Conservation (phyloP, 139 green algal species). For the Coelastrella sp. region DNA sequence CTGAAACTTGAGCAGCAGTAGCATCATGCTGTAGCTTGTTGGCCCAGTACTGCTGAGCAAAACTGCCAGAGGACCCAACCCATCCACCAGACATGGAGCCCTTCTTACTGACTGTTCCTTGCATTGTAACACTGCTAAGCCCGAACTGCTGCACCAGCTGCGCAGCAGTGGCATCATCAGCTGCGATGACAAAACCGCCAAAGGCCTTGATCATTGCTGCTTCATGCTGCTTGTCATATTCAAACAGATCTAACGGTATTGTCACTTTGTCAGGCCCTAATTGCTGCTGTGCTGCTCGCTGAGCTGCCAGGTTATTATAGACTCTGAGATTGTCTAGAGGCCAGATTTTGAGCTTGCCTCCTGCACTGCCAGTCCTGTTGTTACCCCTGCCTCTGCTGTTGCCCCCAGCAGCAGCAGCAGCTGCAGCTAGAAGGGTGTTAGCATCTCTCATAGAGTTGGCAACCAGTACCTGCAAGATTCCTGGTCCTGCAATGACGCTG, state of each 20-base stretch:
- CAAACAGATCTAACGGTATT: constrained; percentile 54
- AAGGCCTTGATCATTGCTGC: constrained; percentile 59
- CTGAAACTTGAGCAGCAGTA: background rate
- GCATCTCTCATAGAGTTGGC: constrained; percentile 7
- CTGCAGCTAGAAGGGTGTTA: constrained; percentile 20
- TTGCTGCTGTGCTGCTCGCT: constrained; percentile 48
- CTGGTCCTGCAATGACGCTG: constrained; percentile 44
- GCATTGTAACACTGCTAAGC: constrained; percentile 49
- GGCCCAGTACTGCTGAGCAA: background rate
- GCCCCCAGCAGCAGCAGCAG: background rate
- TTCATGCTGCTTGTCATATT: constrained; percentile 4
- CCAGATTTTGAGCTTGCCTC: constrained; percentile 53
- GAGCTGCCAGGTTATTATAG: background rate
- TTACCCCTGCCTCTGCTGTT: background rate
- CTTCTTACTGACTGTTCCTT: constrained; percentile 54
- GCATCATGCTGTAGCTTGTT: constrained; percentile 43
- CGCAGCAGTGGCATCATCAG: constrained; percentile 53
- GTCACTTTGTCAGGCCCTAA: constrained; percentile 30
- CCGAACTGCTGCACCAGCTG: constrained; percentile 47
- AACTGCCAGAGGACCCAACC: background rate
- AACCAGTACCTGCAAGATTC: constrained; percentile 44
- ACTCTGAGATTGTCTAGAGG: constrained; percentile 55
- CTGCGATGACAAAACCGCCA: constrained; percentile 58
- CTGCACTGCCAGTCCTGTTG: background rate
- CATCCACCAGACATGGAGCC: constrained; percentile 57